Conservation (phyloP, 768 basidiomycete genomes). For the Cubamyces sp. region DNA sequence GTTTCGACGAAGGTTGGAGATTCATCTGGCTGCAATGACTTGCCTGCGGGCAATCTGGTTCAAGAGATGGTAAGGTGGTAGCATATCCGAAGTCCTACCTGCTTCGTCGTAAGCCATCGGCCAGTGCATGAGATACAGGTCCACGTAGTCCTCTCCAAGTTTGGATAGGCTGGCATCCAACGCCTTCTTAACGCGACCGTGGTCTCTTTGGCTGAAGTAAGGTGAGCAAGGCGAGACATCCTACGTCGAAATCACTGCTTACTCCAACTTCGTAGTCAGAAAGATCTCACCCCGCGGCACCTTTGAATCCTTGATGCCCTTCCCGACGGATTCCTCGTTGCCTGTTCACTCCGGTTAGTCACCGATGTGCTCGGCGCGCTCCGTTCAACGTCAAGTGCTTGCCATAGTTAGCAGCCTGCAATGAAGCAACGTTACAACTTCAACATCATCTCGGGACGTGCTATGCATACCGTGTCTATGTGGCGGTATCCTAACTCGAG, state of each 20-base stretch:
- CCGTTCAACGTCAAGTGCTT: too few relatives aligned
- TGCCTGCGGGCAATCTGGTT: neutral
- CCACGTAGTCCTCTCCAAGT: conserved; percentile 42
- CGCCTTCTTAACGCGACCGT: conserved; percentile 34
- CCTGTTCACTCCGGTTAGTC: conserved; percentile 22
- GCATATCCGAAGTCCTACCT: neutral
- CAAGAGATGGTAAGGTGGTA: too few relatives aligned
- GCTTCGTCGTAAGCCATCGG: conserved; percentile 9
- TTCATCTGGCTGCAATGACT: conserved; percentile 29
- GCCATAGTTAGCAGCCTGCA: conserved; percentile 11
- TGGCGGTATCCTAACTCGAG: conserved; percentile 10
- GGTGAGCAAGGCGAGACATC: conserved; percentile 17
- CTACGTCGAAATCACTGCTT: neutral
- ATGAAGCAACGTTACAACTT: too few relatives aligned
- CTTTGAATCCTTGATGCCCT: conserved; percentile 48
- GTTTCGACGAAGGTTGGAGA: conserved; percentile 37
- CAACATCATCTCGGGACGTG: too few relatives aligned
- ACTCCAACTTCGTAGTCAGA: conserved; percentile 55
- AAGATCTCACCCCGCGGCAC: conserved; percentile 51
- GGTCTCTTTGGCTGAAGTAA: conserved; percentile 38
- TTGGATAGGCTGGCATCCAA: conserved; percentile 36
- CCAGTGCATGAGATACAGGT: conserved; percentile 53
- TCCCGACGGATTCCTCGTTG: conserved; percentile 52
- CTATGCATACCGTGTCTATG: conserved; percentile 8
- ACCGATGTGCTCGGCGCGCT: too few relatives aligned